phyloP scores from a whole-genome alignment of 169 alveolate species.

The Cryptosporidium meleagridis region DNA sequence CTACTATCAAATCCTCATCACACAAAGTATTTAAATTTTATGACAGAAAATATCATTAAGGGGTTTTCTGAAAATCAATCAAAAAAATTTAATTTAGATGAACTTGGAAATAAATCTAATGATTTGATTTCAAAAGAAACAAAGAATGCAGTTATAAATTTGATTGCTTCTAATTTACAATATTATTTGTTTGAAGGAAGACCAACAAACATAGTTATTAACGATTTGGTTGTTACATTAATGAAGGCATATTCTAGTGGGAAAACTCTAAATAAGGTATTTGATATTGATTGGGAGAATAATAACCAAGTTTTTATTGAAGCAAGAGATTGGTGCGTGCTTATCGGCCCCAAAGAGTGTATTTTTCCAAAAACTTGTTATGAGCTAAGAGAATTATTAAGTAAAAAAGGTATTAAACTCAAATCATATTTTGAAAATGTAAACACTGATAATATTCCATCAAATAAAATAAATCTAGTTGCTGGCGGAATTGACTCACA shows the following conservation, averaged over 20 bases:
- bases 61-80: neutral
- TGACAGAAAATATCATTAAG: slow-evolving; percentile 35
- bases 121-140: slow-evolving; percentile 13
- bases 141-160: slow-evolving; percentile 5
- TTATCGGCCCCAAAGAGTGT: slow-evolving; percentile 69
- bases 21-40: slow-evolving; percentile 24
- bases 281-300: slow-evolving; percentile 11
- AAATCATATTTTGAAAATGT: slow-evolving; percentile 49
- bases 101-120: neutral
- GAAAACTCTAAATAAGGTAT: neutral
- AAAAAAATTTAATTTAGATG: slow-evolving; percentile 8
- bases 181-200: slow-evolving; percentile 55
- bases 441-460: neutral
- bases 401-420: slow-evolving; percentile 35
- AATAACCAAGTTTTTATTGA: slow-evolving; percentile 65
- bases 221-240: slow-evolving; percentile 55
- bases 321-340: slow-evolving; percentile 71
- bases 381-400: slow-evolving; percentile 56
- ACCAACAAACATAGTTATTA: slow-evolving; percentile 23
- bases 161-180: slow-evolving; percentile 61
- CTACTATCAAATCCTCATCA: slow-evolving; percentile 70
- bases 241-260: slow-evolving; percentile 48
- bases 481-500: slow-evolving; percentile 1
- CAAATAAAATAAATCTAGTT: neutral
- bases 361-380: slow-evolving; percentile 56